Evolutionary conservation across 2,329 filamentous ascomycete species (phyloP).

Genomic region (Colletotrichum musae): DNA sequence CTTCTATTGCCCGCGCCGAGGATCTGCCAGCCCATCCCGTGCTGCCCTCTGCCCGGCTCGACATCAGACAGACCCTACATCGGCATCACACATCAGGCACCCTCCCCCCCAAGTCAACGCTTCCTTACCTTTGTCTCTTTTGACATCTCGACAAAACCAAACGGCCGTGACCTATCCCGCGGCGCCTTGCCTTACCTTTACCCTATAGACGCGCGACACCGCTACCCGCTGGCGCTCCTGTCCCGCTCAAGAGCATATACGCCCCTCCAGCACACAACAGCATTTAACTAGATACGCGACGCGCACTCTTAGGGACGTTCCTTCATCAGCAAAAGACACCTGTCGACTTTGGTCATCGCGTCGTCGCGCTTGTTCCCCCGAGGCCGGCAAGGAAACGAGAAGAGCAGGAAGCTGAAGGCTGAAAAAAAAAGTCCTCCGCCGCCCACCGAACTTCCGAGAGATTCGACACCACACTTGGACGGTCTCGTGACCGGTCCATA

Average conservation of each 20-base stretch:
- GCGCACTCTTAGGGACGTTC: neutral
- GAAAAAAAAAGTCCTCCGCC: constrained; percentile 11
- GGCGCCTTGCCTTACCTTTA: constrained; percentile 14
- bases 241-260: constrained; percentile 5
- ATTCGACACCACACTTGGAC: constrained; percentile 26
- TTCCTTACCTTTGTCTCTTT: constrained; percentile 40
- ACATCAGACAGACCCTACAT: constrained; percentile 42
- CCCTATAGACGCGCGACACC: constrained; percentile 26
- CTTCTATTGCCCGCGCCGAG: constrained; percentile 39
- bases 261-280: constrained; percentile 12
- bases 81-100: constrained; percentile 39
- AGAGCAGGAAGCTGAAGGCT: neutral
- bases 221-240: constrained; percentile 25
- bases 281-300: neutral
- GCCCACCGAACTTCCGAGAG: constrained; percentile 10
- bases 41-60: constrained; percentile 38
- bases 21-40: constrained; percentile 40
- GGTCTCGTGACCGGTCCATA: constrained; percentile 51
- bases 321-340: constrained; percentile 2
- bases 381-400: constrained; percentile 2
- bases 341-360: neutral
- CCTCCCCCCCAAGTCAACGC: constrained; percentile 40
- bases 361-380: constrained; percentile 12
- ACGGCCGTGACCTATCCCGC: neutral
- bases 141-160: constrained; percentile 18